Evolutionary conservation across 306 rosid genomes (phyloP).

Genomic region (peach (Prunus persica)): Prunus_persica_NCBIv2 NC_034009.1:6141001-6141500

Average conservation of each 20-base stretch:
- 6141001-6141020: neutral
- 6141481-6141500: constrained; percentile 39
- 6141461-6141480: constrained; percentile 41
- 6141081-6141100: neutral
- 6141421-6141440: constrained; percentile 5
- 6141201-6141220: neutral
- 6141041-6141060: neutral
- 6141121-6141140: neutral
- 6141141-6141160: neutral
- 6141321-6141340: constrained; percentile 61
- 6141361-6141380: constrained; percentile 85
- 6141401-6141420: constrained; percentile 24
- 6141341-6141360: constrained; percentile 63
- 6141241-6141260: neutral
- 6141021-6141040: neutral
- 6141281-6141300: neutral
- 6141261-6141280: neutral
- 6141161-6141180: neutral
- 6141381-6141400: constrained; percentile 32
- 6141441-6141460: constrained; percentile 9
- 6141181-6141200: neutral
- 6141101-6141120: neutral
- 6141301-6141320: neutral
- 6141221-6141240: neutral
- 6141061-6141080: neutral